phyloP scores from a whole-genome alignment of 2,329 filamentous ascomycete species.

The Stagonosporopsis chrysanthemi region DNA sequence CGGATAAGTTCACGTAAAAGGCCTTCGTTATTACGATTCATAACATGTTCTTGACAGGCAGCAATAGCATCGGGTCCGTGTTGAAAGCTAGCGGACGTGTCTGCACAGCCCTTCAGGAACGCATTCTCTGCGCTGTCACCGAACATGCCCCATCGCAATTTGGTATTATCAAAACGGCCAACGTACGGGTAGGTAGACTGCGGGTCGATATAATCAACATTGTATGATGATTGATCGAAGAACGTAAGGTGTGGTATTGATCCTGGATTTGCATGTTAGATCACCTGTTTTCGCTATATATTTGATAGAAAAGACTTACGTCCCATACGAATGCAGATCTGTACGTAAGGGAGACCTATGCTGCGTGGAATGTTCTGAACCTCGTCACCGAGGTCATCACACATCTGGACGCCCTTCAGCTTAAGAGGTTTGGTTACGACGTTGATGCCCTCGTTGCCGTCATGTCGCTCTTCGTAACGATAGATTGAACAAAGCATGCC shows the following conservation, averaged over 20 bases:
- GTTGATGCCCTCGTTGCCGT: slow-evolving; percentile 61
- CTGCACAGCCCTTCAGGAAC: slow-evolving; percentile 37
- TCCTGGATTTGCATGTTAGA: slow-evolving; percentile 30
- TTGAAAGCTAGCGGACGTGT: slow-evolving; percentile 37
- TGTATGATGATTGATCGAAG: slow-evolving; percentile 63
- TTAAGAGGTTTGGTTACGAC: slow-evolving; percentile 44
- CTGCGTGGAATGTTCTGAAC: slow-evolving; percentile 58
- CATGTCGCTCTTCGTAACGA: slow-evolving; percentile 62
- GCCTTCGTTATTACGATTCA: slow-evolving; percentile 35
- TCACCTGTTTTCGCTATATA: no score
- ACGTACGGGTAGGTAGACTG: slow-evolving; percentile 59
- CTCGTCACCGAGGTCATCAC: slow-evolving; percentile 61
- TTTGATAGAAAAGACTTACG: neutral
- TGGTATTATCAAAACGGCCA: slow-evolving; percentile 35
- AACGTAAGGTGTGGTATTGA: slow-evolving; percentile 62
- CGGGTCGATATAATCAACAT: slow-evolving; percentile 59
- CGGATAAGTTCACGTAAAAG: slow-evolving; percentile 34
- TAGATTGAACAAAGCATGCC: slow-evolving; percentile 65
- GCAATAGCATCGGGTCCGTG: slow-evolving; percentile 37
- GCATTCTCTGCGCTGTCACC: slow-evolving; percentile 36
- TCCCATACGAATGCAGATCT: slow-evolving; percentile 62
- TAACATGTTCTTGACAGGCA: slow-evolving; percentile 37
- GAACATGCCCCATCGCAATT: slow-evolving; percentile 36
- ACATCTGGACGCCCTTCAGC: slow-evolving; percentile 55
- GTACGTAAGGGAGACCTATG: slow-evolving; percentile 61